phyloP scores from a whole-genome alignment of 352 stramenopile genomes.

The Phytopythium chamaehyphon region DNA sequence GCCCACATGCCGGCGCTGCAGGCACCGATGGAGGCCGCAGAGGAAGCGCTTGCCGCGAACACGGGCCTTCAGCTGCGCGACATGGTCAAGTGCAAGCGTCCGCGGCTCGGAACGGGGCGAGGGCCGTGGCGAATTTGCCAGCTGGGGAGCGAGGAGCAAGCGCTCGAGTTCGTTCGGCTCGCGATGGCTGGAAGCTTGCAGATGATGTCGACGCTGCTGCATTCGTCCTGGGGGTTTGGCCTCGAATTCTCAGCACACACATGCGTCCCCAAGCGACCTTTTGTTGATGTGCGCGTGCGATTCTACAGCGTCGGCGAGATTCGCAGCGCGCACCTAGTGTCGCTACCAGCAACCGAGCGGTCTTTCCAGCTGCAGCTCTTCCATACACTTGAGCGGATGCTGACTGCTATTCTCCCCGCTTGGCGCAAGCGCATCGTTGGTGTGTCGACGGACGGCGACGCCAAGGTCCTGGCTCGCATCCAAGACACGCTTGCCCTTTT shows the following conservation, averaged over 20 bases:
- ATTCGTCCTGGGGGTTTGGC: slow-evolving; percentile 43
- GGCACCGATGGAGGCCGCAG: background rate
- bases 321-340: slow-evolving; percentile 36
- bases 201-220: slow-evolving; percentile 27
- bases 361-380: slow-evolving; percentile 29
- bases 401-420: slow-evolving; percentile 30
- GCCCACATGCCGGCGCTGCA: slow-evolving; percentile 10
- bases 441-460: slow-evolving; percentile 28
- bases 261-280: slow-evolving; percentile 22
- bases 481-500: slow-evolving; percentile 26
- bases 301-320: slow-evolving; percentile 25
- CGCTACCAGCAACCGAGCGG: slow-evolving; percentile 31
- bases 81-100: background rate
- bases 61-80: background rate
- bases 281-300: slow-evolving; percentile 42
- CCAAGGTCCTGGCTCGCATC: slow-evolving; percentile 21
- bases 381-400: slow-evolving; percentile 21
- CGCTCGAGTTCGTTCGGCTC: slow-evolving; percentile 36
- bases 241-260: slow-evolving; percentile 30
- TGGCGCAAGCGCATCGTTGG: slow-evolving; percentile 36
- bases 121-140: slow-evolving; percentile 3
- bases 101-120: background rate
- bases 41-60: background rate
- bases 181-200: slow-evolving; percentile 35
- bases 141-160: slow-evolving; percentile 22